These are phyloP conservation scores for Dictyostelium brefeldianum DNA, from an alignment of 78 protist species.

Conservation along the genomic window DNA sequence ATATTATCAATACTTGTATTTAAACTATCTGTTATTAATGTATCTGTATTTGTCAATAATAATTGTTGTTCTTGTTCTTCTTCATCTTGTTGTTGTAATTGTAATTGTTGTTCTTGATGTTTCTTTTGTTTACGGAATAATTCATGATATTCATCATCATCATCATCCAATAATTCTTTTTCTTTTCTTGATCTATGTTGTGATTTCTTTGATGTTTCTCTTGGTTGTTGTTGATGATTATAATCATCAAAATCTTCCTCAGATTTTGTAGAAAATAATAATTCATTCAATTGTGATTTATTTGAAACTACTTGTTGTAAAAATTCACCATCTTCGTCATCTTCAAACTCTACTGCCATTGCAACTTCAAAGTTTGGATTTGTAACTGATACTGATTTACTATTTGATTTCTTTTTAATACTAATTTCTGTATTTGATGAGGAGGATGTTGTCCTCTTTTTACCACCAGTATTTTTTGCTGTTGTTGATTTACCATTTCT, in stretches of 20 bases:
- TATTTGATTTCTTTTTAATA: neutral
- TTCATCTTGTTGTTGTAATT: neutral
- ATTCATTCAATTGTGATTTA: neutral
- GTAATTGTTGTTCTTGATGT: neutral
- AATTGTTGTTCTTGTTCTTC: neutral
- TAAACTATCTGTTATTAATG: neutral
- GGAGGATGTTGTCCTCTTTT: neutral
- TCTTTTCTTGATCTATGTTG: neutral
- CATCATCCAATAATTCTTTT: neutral
- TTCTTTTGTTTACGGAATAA: neutral
- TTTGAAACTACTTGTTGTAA: slow-evolving; percentile 24
- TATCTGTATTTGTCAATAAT: neutral
- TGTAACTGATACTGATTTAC: neutral
- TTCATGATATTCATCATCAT: slow-evolving; percentile 8
- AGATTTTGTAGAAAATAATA: neutral
- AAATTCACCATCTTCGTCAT: slow-evolving; percentile 70
- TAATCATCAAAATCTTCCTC: slow-evolving; percentile 12
- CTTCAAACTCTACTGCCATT: neutral
- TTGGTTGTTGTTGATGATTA: neutral
- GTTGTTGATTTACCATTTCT: neutral
- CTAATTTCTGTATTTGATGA: neutral
- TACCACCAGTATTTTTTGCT: neutral
- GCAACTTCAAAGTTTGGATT: neutral
- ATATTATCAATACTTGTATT: slow-evolving; percentile 16
- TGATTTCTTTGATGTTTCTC: neutral